Percentiles rank a stretch among this genome's conserved stretches.
phyloP scores from a whole-genome alignment of 176 grass and related monocot species.

The Oryza punctata region DNA sequence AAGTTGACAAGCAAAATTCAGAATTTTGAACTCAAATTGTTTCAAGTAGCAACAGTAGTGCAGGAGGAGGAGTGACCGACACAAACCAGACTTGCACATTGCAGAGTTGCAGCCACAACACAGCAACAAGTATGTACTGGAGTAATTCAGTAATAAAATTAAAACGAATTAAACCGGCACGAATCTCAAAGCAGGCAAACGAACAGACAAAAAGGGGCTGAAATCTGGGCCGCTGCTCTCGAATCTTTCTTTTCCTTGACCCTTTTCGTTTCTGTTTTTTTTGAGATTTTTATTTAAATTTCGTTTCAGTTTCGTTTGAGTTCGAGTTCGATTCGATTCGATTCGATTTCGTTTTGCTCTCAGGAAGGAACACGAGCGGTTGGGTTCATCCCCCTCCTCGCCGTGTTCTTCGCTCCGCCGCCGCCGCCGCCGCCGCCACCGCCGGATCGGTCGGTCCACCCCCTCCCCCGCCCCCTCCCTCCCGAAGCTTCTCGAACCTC shows the following conservation, averaged over 20 bases:
- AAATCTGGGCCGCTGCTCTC: background rate
- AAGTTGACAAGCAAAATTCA: background rate
- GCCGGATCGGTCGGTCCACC: background rate
- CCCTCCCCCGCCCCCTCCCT: background rate
- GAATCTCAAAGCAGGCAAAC: conserved; percentile 1
- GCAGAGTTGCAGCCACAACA: background rate
- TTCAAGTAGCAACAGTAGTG: background rate
- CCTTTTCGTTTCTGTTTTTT: background rate
- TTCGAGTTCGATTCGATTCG: conserved; percentile 28
- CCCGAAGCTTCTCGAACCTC: conserved; percentile 2
- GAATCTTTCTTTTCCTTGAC: background rate
- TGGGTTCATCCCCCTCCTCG: conserved; percentile 8
- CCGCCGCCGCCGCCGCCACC: background rate
- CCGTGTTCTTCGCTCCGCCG: conserved; percentile 54
- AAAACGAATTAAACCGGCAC: background rate
- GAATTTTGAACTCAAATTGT: background rate
- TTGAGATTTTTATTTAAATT: background rate
- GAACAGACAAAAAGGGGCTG: background rate
- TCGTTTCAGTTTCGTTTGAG: background rate
- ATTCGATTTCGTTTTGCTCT: conserved; percentile 26
- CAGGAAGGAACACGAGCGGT: conserved; percentile 31
- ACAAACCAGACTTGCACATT: background rate
- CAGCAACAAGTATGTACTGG: background rate
- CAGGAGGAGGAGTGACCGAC: background rate
- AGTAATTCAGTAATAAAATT: background rate